Evolutionary conservation across 164 flowering plant genomes (phyloP).

Genomic region (Stephania cephalantha): DNA sequence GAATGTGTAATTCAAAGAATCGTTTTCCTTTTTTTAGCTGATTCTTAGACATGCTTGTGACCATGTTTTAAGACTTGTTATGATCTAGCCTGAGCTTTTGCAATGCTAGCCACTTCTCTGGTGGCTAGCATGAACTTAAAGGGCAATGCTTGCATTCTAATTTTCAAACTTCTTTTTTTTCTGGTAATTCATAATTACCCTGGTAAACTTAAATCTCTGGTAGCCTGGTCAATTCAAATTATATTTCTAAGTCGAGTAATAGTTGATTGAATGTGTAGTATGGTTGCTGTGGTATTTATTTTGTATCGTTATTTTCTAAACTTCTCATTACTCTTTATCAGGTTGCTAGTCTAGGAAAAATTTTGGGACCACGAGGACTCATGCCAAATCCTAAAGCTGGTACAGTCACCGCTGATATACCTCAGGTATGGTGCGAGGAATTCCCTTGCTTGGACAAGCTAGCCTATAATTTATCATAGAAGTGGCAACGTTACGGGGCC

Average conservation of each 20-base stretch:
- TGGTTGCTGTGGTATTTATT: neutral
- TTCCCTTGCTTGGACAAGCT: neutral
- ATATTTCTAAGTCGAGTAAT: neutral
- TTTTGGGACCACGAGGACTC: constrained; percentile 97
- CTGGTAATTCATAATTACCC: too few relatives aligned
- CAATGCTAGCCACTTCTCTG: neutral
- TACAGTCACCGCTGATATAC: constrained; percentile 75
- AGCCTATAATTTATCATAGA: neutral
- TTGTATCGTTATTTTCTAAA: neutral
- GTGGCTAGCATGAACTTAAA: neutral
- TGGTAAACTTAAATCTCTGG: neutral
- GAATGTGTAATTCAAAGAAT: neutral
- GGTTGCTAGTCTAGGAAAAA: constrained; percentile 92
- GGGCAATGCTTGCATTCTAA: neutral
- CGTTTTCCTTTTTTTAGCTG: neutral
- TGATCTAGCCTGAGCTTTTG: neutral
- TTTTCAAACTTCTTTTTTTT: too few relatives aligned
- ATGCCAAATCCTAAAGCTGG: constrained; percentile 99
- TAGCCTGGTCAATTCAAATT: neutral
- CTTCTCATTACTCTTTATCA: constrained; percentile 24
- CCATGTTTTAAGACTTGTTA: neutral
- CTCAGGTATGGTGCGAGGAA: constrained; percentile 57
- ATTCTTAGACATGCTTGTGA: neutral
- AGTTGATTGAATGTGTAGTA: neutral
- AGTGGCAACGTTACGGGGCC: too few relatives aligned